Evolutionary conservation across 306 rosid genomes (phyloP), one percentile per base, ranked within the genome.

Genomic region (Malus fusca): DNA sequence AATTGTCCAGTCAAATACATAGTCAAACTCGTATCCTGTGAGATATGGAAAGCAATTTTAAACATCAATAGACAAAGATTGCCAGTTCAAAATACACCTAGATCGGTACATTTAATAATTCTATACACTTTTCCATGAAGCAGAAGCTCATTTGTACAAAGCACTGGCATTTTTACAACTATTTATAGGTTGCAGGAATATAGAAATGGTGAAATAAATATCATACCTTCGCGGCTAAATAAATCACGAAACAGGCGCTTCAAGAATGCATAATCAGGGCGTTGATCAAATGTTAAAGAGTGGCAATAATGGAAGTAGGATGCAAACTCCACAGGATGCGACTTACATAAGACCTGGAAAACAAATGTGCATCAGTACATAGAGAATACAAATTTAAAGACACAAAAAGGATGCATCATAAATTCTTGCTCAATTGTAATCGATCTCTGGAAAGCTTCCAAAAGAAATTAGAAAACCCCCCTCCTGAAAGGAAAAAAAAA

Each of bases 1-100:
- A 82, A 92, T 78, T 80, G 97, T 90, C 97, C 97, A 92, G 90
- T 92, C 97, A 73, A 77, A 92, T 74, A 88, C 79, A 76, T 72
- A 63, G 75, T 92, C 97, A 65, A 70, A 76, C 23, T 87, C 87
- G 75, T 78, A 90, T 81, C 93, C 97, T 92, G 96, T 70, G 37
- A 82, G 84, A 73, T 37, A 66, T 60, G 55, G 51, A 19, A 56
- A 60, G 9, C 10, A n/a, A 21, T 11, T 40, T 40, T 40, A 23
- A 59, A 37, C 68, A 73, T 67, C 77, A 73, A 33, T 4, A 37
- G 37, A 35, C 14, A 56, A 25, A 31, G 64, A 31, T 2, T 12
- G 2, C 55, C 64, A n/a, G 51, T 31, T 19, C 65, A 11, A 28
- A 58, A 52, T 71, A 70, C 43, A 58, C 62, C 28, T 58, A n/a